Evolutionary conservation across 495 filamentous ascomycete species (phyloP).

Genomic region (Podospora didyma): DNA sequence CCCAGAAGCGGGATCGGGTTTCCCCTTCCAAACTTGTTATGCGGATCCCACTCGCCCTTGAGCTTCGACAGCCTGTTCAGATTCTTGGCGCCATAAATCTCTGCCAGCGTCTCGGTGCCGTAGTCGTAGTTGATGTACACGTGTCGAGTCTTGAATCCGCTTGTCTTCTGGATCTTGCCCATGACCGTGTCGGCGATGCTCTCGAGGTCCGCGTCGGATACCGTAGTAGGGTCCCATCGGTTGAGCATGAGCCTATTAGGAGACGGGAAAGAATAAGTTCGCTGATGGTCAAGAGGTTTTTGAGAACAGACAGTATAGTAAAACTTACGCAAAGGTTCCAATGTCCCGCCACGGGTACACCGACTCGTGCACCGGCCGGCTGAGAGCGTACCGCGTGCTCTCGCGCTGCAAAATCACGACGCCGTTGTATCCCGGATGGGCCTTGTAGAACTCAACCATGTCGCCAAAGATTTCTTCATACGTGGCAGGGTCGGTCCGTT

Average conservation of each 20-base stretch:
- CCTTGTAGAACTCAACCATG: not conserved
- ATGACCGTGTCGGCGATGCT: not conserved
- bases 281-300: not conserved
- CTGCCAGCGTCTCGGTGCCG: slow-evolving; percentile 31
- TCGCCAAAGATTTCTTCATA: not conserved
- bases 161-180: not conserved
- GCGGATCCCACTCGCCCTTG: slow-evolving; percentile 29
- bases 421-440: not conserved
- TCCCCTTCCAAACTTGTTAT: slow-evolving; percentile 18
- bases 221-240: not conserved
- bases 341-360: not conserved
- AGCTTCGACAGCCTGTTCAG: slow-evolving; percentile 20
- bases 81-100: slow-evolving; percentile 21
- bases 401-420: not conserved
- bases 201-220: not conserved
- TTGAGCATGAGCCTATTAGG: not conserved
- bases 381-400: not conserved
- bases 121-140: slow-evolving; percentile 34
- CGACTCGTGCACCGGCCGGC: not conserved
- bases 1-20: slow-evolving; percentile 9
- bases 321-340: not conserved
- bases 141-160: slow-evolving; percentile 21
- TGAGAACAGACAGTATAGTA: not conserved
- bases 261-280: not conserved
- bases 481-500: not conserved